A percentile compares a stretch with the other conserved stretches of the same genome.
phyloP scores from a whole-genome alignment of 2,329 filamentous ascomycete genomes.

The Nigrospora osmanthi region DNA sequence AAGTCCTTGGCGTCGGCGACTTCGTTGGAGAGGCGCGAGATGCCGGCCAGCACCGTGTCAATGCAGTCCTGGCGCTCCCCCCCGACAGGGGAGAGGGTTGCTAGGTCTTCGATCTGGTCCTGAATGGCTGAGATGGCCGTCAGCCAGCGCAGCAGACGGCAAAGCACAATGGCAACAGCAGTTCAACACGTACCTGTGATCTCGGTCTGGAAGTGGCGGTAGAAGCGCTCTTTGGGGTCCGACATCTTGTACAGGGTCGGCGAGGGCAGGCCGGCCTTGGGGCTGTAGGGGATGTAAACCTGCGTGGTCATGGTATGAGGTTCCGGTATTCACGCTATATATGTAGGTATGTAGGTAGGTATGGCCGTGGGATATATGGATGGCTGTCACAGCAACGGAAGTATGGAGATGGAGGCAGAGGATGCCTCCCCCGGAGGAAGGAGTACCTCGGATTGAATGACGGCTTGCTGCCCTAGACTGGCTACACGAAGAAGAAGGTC shows the following conservation, averaged over 20 bases:
- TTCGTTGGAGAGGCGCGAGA: conserved; percentile 73
- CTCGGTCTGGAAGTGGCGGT: conserved; percentile 73
- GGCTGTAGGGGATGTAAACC: conserved; percentile 1
- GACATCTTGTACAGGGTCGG: conserved; percentile 20
- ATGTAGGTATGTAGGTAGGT: too few relatives aligned
- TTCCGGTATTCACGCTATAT: too few relatives aligned
- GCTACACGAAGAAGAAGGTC: too few relatives aligned
- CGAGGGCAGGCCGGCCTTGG: background rate
- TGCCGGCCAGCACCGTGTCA: conserved; percentile 71
- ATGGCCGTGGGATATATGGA: too few relatives aligned
- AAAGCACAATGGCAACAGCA: background rate
- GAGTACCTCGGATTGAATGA: too few relatives aligned
- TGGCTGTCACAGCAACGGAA: too few relatives aligned
- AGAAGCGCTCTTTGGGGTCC: conserved; percentile 70
- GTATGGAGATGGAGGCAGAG: too few relatives aligned
- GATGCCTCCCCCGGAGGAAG: too few relatives aligned
- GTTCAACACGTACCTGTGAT: conserved; percentile 50
- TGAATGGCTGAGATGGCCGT: conserved; percentile 56
- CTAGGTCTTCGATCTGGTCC: conserved; percentile 64
- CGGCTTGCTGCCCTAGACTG: too few relatives aligned
- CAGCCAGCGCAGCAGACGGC: background rate
- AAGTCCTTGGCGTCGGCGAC: conserved; percentile 77
- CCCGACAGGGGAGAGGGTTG: conserved; percentile 51
- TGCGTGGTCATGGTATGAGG: background rate
- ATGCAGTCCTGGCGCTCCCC: conserved; percentile 75